phyloP scores from a whole-genome alignment of 2,329 filamentous ascomycete genomes.

The Calonectria montana region DNA sequence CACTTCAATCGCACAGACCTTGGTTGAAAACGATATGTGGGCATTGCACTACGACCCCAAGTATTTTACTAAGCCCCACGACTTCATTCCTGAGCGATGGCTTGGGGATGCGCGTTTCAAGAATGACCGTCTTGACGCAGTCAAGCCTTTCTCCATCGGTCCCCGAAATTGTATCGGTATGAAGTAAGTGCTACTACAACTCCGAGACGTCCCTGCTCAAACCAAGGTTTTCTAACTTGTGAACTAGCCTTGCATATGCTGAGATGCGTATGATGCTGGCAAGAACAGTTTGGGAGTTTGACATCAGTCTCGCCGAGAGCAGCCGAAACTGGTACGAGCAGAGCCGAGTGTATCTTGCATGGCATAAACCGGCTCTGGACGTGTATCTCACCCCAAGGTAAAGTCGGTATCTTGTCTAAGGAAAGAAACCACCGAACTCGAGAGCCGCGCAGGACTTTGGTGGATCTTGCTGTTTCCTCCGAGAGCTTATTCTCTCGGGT shows the following conservation, averaged over 20 bases:
- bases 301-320: constrained; percentile 37
- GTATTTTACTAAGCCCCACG: constrained; percentile 26
- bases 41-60: constrained; percentile 16
- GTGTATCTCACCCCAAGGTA: constrained; percentile 4
- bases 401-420: background rate
- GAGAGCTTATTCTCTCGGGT: background rate
- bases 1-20: constrained; percentile 9
- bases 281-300: constrained; percentile 13
- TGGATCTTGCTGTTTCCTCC: background rate
- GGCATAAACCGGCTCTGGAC: constrained; percentile 40
- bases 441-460: background rate
- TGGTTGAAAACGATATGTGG: constrained; percentile 27
- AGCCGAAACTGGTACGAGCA: constrained; percentile 39
- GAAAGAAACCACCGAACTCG: background rate
- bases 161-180: constrained; percentile 62
- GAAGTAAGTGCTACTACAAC: constrained; percentile 51
- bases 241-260: constrained; percentile 43
- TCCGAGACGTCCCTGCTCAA: background rate
- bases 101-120: constrained; percentile 44
- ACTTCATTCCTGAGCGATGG: constrained; percentile 28
- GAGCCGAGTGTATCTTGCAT: constrained; percentile 43
- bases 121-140: constrained; percentile 51
- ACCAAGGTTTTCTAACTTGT: background rate
- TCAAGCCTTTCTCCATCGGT: constrained; percentile 61
- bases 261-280: constrained; percentile 33